Evolutionary conservation across 371 early-diverging fungal genomes (phyloP), one percentile per base, ranked within the genome.

Genomic region (Coemansia sp.): DNA sequence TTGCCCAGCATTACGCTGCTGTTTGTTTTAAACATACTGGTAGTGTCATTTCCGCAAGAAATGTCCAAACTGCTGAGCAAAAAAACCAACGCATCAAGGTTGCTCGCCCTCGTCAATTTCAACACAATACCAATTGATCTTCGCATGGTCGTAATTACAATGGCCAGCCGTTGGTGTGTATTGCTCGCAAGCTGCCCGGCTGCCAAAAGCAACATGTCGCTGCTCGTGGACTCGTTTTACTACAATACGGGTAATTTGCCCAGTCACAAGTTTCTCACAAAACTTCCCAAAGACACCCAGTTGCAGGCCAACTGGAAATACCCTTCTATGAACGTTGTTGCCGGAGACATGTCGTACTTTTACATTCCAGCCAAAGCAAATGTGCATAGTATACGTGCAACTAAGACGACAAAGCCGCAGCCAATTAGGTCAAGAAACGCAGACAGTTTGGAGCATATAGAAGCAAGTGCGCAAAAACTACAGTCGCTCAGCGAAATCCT

Each of bases 151-250:
- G 25, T 69, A 6, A 55, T 59, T 7, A 33, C 71, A 5, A 21
- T 72, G 30, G 65, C 48, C 7, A 37, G 63, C 6, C 70, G 71
- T 21, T 72, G 72, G 72, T 64, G 65, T 44, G n/a, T 62, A 6
- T 9, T 69, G 7, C 26, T 71, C 1, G 40, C 21, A 3, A 44
- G 39, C 16, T 21, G 30, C n/a, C 50, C 37, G 1, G 11, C 11
- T 16, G 50, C 70, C 3, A 28, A 20, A 20, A 37, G 50, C 14
- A 26, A 44, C 11, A 11, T 71, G 59, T 47, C 21, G 12, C 23
- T 51, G 2, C 44, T 71, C 2, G 71, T 71, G 3, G 71, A 71
- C 40, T 37, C 69, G 42, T 68, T 71, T n/a, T 67, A 51, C 63
- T n/a, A 42, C 12, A 14, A 55, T 18, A 52, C 57, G 5, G 68